Conservation (phyloP, 2,329 filamentous ascomycete species). For the Neopestalotiopsis sp. region DNA sequence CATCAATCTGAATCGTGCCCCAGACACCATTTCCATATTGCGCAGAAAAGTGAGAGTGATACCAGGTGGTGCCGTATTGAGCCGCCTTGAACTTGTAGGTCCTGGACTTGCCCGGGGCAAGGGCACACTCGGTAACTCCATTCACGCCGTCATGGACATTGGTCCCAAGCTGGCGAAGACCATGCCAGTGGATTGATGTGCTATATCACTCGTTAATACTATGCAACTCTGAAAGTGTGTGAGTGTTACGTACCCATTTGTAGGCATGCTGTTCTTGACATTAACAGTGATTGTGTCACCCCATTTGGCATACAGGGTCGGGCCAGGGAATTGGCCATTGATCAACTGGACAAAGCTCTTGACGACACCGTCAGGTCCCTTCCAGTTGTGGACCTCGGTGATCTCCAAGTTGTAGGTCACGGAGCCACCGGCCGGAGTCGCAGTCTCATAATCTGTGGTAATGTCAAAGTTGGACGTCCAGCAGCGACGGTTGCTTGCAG, state of each 20-base stretch:
- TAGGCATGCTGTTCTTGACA: slow-evolving; percentile 70
- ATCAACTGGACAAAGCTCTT: slow-evolving; percentile 58
- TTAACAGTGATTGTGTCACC: slow-evolving; percentile 68
- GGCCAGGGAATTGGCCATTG: slow-evolving; percentile 70
- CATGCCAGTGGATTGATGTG: slow-evolving; percentile 14
- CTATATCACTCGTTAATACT: background rate
- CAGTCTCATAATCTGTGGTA: slow-evolving; percentile 31
- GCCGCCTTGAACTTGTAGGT: slow-evolving; percentile 29
- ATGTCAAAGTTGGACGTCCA: slow-evolving; percentile 31
- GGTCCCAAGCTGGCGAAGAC: slow-evolving; percentile 3
- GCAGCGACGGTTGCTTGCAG: slow-evolving; percentile 27
- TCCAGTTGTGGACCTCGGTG: slow-evolving; percentile 29
- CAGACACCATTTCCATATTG: slow-evolving; percentile 52
- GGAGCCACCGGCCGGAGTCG: slow-evolving; percentile 23
- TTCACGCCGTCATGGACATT: slow-evolving; percentile 40
- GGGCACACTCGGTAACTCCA: slow-evolving; percentile 42
- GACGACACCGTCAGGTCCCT: slow-evolving; percentile 28
- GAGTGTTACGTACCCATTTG: slow-evolving; percentile 43
- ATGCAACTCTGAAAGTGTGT: slow-evolving; percentile 33
- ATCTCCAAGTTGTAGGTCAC: slow-evolving; percentile 28
- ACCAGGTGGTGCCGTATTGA: slow-evolving; percentile 35
- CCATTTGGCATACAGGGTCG: slow-evolving; percentile 68
- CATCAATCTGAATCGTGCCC: slow-evolving; percentile 52
- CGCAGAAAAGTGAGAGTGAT: slow-evolving; percentile 50
- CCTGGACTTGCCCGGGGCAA: slow-evolving; percentile 26